Percentiles rank a stretch among this genome's conserved stretches.
Conservation (phyloP, 2,329 filamentous ascomycete species). For the Colletotrichum lupini region DNA sequence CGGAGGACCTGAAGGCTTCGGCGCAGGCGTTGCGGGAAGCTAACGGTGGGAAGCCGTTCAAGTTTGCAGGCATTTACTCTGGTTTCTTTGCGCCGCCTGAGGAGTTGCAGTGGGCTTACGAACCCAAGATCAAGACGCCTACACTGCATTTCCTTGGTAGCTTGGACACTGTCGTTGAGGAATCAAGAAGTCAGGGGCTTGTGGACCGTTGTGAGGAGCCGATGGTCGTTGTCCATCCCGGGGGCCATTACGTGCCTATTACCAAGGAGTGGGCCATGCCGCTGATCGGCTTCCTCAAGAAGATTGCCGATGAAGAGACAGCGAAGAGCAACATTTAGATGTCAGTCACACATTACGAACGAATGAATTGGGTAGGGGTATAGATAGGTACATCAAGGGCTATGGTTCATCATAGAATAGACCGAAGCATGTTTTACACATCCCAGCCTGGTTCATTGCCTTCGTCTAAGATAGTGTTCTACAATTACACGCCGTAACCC, state of each 20-base stretch:
- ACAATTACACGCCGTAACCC: conserved; percentile 33
- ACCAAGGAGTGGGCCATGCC: conserved; percentile 84
- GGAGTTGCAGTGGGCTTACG: conserved; percentile 73
- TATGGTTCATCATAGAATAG: conserved; percentile 8
- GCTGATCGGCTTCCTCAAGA: conserved; percentile 76
- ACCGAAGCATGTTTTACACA: conserved; percentile 31
- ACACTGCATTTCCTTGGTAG: conserved; percentile 85
- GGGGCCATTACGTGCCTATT: conserved; percentile 90
- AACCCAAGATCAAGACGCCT: conserved; percentile 80
- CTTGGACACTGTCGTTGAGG: conserved; percentile 89
- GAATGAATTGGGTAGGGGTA: conserved; percentile 31
- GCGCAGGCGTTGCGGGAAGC: conserved; percentile 57
- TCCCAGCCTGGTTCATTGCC: conserved; percentile 30
- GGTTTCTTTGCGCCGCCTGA: conserved; percentile 77
- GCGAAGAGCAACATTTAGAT: conserved; percentile 38
- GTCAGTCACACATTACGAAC: background rate
- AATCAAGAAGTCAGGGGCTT: conserved; percentile 74
- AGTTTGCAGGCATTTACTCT: conserved; percentile 81
- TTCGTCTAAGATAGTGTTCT: conserved; percentile 34
- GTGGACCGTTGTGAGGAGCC: conserved; percentile 71
- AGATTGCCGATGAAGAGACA: conserved; percentile 44
- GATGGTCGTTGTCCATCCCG: conserved; percentile 77
- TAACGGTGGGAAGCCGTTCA: conserved; percentile 61
- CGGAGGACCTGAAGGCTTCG: conserved; percentile 51
- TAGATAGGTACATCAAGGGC: background rate